Percentiles rank a stretch among this genome's conserved stretches.
These are phyloP conservation scores for Quercus aquifolioides DNA, from an alignment of 306 rosid species.

Conservation along the genomic window DNA sequence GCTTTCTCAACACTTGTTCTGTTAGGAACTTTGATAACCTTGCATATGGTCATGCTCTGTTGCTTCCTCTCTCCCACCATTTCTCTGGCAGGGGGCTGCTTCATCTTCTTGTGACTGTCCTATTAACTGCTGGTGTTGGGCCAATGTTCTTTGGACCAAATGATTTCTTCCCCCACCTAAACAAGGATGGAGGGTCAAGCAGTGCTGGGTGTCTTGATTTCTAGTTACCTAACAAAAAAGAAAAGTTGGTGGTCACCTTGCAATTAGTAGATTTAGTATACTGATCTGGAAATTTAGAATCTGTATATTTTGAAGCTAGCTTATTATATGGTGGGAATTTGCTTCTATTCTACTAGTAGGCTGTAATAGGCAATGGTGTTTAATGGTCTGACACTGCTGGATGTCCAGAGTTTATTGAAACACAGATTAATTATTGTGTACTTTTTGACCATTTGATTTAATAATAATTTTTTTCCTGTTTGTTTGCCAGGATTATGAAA, in stretches of 20 bases:
- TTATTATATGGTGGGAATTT: not conserved
- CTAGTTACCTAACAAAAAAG: not conserved
- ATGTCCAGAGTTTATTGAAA: not conserved
- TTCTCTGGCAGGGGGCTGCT: no score
- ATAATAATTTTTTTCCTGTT: conserved; percentile 19
- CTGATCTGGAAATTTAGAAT: not conserved
- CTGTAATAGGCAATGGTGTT: not conserved
- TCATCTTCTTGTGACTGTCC: not conserved
- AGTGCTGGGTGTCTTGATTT: not conserved
- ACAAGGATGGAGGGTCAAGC: not conserved
- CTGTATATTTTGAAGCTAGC: not conserved
- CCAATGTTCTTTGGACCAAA: not conserved
- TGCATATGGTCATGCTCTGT: not conserved
- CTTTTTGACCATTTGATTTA: conserved; percentile 23
- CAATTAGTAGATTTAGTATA: not conserved
- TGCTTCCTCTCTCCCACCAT: not conserved
- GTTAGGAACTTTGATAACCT: not conserved
- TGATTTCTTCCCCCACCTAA: not conserved
- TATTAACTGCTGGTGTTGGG: not conserved
- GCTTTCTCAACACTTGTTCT: not conserved
- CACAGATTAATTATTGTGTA: conserved; percentile 1
- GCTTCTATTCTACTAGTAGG: not conserved
- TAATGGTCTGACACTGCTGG: not conserved
- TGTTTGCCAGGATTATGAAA: conserved; percentile 60
- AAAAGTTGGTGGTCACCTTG: not conserved